Percentiles rank a stretch among this genome's conserved stretches.
phyloP scores from a whole-genome alignment of 2,329 filamentous ascomycete species.

The Apiospora sp. region DNA sequence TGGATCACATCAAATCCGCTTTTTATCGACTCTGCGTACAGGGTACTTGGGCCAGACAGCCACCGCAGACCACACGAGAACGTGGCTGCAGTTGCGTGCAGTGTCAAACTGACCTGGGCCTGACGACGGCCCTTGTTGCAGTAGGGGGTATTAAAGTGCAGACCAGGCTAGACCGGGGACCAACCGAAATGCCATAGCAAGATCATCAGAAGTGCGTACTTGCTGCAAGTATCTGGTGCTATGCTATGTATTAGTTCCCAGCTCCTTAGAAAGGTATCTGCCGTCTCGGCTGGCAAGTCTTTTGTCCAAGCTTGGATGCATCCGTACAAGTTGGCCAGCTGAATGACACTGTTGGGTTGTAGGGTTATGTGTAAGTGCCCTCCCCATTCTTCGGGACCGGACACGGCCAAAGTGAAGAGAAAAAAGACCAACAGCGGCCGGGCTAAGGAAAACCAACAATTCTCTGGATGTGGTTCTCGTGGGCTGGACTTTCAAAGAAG shows the following conservation, averaged over 20 bases:
- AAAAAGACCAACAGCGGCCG: neutral
- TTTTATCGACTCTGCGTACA: slow-evolving; percentile 15
- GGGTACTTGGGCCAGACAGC: slow-evolving; percentile 10
- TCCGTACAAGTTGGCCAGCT: neutral
- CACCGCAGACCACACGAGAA: slow-evolving; percentile 17
- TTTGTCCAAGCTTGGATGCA: neutral
- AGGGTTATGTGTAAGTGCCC: neutral
- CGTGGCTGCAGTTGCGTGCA: neutral
- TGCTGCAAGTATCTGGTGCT: neutral
- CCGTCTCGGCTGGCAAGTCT: too few relatives aligned
- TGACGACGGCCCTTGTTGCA: neutral
- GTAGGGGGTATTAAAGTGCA: neutral
- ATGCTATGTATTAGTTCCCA: neutral
- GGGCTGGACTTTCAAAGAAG: neutral
- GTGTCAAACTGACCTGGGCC: neutral
- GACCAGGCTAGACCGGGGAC: slow-evolving; percentile 16
- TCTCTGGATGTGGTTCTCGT: neutral
- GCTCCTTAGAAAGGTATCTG: neutral
- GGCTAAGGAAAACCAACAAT: neutral
- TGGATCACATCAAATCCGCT: neutral
- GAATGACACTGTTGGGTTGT: neutral
- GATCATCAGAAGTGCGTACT: neutral
- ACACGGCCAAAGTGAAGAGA: neutral
- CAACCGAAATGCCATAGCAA: neutral
- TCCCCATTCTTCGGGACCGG: neutral